A percentile compares a stretch with the other conserved stretches of the same genome.
These are phyloP conservation scores for Penicillium malachiteum DNA, from an alignment of 495 filamentous ascomycete genomes.

Conservation along the genomic window DNA sequence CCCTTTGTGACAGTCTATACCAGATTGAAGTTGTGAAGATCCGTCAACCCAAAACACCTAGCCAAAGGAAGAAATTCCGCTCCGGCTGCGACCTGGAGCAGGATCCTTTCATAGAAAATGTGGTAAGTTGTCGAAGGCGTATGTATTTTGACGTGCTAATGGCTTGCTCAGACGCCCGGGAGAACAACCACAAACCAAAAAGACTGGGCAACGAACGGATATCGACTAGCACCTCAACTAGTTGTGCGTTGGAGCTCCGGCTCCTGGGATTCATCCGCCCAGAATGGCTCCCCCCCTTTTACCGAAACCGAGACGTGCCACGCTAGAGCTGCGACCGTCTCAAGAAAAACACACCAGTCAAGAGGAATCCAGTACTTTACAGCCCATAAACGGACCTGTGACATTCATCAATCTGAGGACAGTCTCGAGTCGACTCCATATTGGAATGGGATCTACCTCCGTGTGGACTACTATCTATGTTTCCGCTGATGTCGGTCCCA, in stretches of 20 bases:
- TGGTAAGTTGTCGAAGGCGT: neutral
- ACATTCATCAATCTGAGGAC: slow-evolving; percentile 20
- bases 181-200: neutral
- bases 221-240: slow-evolving; percentile 7
- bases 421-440: slow-evolving; percentile 6
- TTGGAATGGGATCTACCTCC: slow-evolving; percentile 13
- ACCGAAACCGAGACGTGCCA: neutral
- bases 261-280: slow-evolving; percentile 11
- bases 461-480: slow-evolving; percentile 27
- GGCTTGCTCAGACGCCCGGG: neutral
- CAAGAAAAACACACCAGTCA: neutral
- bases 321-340: neutral
- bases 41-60: neutral
- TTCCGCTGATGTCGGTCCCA: slow-evolving; percentile 21
- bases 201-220: neutral
- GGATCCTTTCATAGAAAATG: slow-evolving; percentile 22
- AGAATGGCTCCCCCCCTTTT: too few relatives aligned
- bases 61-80: neutral
- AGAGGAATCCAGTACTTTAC: neutral
- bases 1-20: slow-evolving; percentile 20
- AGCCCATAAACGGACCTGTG: slow-evolving; percentile 22
- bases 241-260: slow-evolving; percentile 29
- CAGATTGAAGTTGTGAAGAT: slow-evolving; percentile 22
- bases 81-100: slow-evolving; percentile 1
- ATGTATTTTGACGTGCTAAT: neutral